Base-by-base conservation (phyloP, 352 stramenopile species). In the Globisporangium recalcitrans region DNA sequence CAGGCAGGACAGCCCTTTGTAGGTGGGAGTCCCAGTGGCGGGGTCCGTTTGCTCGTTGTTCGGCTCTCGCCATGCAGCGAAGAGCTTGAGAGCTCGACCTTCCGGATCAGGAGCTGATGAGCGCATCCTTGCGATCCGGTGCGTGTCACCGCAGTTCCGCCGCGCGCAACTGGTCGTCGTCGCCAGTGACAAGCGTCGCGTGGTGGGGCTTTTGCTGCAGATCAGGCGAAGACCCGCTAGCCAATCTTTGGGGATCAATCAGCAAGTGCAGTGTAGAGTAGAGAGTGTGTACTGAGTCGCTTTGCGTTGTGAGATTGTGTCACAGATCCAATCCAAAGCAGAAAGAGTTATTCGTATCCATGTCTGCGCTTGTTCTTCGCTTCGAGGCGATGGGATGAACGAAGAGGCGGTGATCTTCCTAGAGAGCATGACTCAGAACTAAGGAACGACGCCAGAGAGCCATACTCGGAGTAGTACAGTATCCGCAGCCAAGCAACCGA, bases 101-200 rank as follows among this genome's bases (percentile, higher is more conserved):
- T 11, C 38, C 16, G 38, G 38, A 46, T 46, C 38, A 46, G 38
- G 21, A 46, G 38, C 38, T 21, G 16, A 46, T n/a, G 38, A 46
- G 38, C 38, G 6, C 46, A 32, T 32, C 46, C 26, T n/a, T 31
- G 31, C 26, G 58, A 51, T 36, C 57, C 21, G 36, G 24, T n/a
- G 48, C 22, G 60, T 61, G 52, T 57, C 60, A 55, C 42, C 4
- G 14, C 14, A 19, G 40, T 44, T 66, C 38, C 40, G 42, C 48
- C n/a, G 52, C 52, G 42, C 24, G 38, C 16, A 46, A 46, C 38
- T 46, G 38, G 38, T 21, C 16, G 40, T 31, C 19, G 58, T 11
- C 11, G 34, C 46, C 38, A 44, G 60, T 66, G 52, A 66, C 60
- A 60, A 66, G 60, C 47, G 42, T 10, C 40, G 11, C 53, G 36